A percentile compares a stretch with the other conserved stretches of the same genome.
Conservation (phyloP, 2,329 filamentous ascomycete species). For the Sphaerulina populicola region DNA sequence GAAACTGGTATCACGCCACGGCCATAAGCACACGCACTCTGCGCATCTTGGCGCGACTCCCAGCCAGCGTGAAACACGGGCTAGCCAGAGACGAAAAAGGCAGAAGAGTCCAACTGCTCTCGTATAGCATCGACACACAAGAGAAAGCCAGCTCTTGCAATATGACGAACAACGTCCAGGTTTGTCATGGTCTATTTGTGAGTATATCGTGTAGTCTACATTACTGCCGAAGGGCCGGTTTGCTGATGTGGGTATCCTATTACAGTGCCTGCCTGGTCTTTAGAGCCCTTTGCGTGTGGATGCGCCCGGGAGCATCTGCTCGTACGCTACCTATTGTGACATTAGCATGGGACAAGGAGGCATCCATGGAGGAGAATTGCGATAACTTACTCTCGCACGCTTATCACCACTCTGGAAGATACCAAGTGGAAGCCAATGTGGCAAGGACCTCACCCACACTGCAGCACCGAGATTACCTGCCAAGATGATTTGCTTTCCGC, state of each 20-base stretch:
- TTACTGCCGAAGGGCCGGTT: neutral
- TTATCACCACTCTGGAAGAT: slow-evolving; percentile 12
- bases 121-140: neutral
- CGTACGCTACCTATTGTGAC: slow-evolving; percentile 1
- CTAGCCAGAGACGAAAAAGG: neutral
- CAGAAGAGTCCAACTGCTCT: neutral
- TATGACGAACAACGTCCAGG: neutral
- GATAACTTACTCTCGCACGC: slow-evolving; percentile 7
- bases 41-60: too few relatives aligned
- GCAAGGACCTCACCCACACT: slow-evolving; percentile 12
- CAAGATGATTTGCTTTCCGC: slow-evolving; percentile 38
- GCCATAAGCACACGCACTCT: too few relatives aligned
- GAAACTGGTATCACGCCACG: too few relatives aligned
- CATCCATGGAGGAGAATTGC: neutral
- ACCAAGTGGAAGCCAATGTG: slow-evolving; percentile 13
- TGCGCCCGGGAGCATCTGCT: slow-evolving; percentile 5
- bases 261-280: slow-evolving; percentile 1
- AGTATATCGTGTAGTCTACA: slow-evolving; percentile 8
- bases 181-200: slow-evolving; percentile 6
- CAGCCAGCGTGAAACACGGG: neutral
- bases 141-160: neutral
- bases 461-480: slow-evolving; percentile 21
- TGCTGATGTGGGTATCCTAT: slow-evolving; percentile 7
- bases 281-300: neutral
- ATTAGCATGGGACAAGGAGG: slow-evolving; percentile 1